Base-by-base conservation (phyloP, 2,329 filamentous ascomycete genomes). In the Neofusicoccum sp. region DNA sequence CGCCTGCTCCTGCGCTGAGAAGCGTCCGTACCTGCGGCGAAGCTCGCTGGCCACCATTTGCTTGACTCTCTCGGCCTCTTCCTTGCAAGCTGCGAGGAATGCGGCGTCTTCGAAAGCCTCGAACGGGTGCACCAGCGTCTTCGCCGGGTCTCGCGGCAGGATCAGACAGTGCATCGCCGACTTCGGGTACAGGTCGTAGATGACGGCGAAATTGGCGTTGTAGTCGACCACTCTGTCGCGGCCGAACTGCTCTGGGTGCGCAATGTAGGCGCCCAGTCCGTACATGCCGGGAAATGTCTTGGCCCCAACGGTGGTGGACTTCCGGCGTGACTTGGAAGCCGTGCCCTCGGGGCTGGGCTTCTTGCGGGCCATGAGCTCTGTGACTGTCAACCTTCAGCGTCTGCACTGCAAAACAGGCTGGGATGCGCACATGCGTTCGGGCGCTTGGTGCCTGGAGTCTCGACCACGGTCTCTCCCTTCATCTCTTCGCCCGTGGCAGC, bases 151-250 rank as follows among this genome's bases (percentile, higher is more conserved):
- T 53, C 93, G 89, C 6, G 93, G 91, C 4, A 98, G 85, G n/a
- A 98, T 84, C 2, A 99, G 89, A 1, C 91, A 82, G 77, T 99
- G 95, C 3, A 97, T 81, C 3, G 84, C 86, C 3, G 90, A 85
- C 75, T 98, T 99, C 7, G 95, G 93, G 71, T 86, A 99, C 63
- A 86, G 79, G 77, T 99, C 95, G 67, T 88, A 83, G 72, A 98
- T 90, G 20, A 87, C 84, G 54, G 93, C 89, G 65, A 89, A 91
- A 63, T 86, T 77, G n/a, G 84, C 79, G 65, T 85, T 84, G 73
- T 87, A 79, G 69, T 86, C 87, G 59, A 95, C 79, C 1, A 92
- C 83, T 7, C 82, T 77, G 28, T 78, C 80, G 4, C 80, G 65
- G 1, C 86, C 82, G 67, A 85, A 88, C 1, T 80, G 78, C 34